Conservation (phyloP, 31 red algal genomes). For the Odonthalia washingtoniensis region DNA sequence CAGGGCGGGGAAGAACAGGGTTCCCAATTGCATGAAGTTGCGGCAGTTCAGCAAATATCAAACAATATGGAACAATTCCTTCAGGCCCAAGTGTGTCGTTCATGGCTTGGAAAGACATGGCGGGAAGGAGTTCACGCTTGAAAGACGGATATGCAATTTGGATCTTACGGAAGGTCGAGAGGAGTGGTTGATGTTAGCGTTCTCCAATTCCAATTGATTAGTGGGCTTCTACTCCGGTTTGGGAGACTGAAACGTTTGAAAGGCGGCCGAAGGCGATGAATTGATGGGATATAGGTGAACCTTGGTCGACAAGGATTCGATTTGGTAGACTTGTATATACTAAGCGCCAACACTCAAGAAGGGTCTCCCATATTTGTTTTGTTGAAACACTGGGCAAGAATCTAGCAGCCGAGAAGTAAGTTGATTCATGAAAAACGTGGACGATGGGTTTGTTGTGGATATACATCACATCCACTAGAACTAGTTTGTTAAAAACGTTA, state of each 20-base stretch:
- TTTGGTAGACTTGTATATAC: background rate
- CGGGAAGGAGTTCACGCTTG: background rate
- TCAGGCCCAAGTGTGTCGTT: slow-evolving; percentile 40
- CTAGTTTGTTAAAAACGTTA: background rate
- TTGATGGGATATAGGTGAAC: background rate
- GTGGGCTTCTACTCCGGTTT: too few relatives aligned
- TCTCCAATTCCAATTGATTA: slow-evolving; percentile 47
- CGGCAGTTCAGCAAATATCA: too few relatives aligned
- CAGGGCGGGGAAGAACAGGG: background rate
- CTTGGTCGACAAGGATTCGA: slow-evolving; percentile 10
- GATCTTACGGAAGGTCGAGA: background rate
- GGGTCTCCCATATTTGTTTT: too few relatives aligned
- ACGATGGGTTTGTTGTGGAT: background rate
- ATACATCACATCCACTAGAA: background rate
- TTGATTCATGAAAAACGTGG: too few relatives aligned
- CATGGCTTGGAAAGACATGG: slow-evolving; percentile 21
- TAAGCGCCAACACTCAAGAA: background rate
- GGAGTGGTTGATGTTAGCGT: slow-evolving; percentile 28
- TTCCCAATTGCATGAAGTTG: too few relatives aligned
- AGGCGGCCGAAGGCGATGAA: slow-evolving; percentile 17
- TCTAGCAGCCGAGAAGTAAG: too few relatives aligned
- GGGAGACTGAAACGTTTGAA: slow-evolving; percentile 16
- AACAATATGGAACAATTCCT: slow-evolving; percentile 7
- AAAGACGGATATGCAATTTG: background rate
- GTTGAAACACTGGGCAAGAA: too few relatives aligned